These are phyloP conservation scores for Paxillus rubicundulus DNA, from an alignment of 768 basidiomycete species.

Conservation along the genomic window DNA sequence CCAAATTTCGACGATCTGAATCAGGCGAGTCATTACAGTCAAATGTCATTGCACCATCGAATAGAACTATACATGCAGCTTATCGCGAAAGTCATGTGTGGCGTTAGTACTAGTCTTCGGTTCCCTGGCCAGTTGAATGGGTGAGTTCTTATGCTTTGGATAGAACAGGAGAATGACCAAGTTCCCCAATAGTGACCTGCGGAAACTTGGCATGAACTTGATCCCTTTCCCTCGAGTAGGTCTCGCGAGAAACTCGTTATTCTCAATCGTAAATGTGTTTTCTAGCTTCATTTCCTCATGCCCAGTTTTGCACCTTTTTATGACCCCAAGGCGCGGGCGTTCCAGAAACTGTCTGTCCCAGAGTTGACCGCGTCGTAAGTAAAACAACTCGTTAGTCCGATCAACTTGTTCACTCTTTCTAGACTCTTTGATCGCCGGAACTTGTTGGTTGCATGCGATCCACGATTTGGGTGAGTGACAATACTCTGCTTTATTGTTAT, in stretches of 20 bases:
- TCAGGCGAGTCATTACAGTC: slow-evolving; percentile 39
- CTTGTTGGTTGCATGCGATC: slow-evolving; percentile 80
- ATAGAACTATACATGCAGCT: slow-evolving; percentile 39
- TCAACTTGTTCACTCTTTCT: slow-evolving; percentile 1
- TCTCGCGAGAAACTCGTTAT: background rate
- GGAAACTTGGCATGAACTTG: slow-evolving; percentile 91
- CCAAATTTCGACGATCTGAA: slow-evolving; percentile 72
- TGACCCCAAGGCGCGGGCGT: slow-evolving; percentile 60
- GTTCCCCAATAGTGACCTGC: slow-evolving; percentile 58
- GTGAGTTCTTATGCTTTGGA: slow-evolving; percentile 35
- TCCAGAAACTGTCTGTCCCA: slow-evolving; percentile 55
- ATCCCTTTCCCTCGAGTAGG: slow-evolving; percentile 92
- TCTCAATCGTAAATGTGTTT: background rate
- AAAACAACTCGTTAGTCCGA: background rate
- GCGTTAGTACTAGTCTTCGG: slow-evolving; percentile 86
- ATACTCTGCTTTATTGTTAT: background rate
- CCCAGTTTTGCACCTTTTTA: slow-evolving; percentile 92
- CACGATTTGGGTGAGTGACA: slow-evolving; percentile 58
- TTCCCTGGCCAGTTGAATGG: slow-evolving; percentile 95
- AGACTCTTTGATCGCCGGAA: slow-evolving; percentile 82
- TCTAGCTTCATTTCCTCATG: slow-evolving; percentile 92
- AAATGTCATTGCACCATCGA: background rate
- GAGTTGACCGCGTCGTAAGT: slow-evolving; percentile 76
- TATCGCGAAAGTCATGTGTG: slow-evolving; percentile 90
- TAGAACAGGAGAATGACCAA: slow-evolving; percentile 3